Base-by-base conservation (phyloP, 371 early-diverging fungal genomes). In the Haplosporangium sp. region DNA sequence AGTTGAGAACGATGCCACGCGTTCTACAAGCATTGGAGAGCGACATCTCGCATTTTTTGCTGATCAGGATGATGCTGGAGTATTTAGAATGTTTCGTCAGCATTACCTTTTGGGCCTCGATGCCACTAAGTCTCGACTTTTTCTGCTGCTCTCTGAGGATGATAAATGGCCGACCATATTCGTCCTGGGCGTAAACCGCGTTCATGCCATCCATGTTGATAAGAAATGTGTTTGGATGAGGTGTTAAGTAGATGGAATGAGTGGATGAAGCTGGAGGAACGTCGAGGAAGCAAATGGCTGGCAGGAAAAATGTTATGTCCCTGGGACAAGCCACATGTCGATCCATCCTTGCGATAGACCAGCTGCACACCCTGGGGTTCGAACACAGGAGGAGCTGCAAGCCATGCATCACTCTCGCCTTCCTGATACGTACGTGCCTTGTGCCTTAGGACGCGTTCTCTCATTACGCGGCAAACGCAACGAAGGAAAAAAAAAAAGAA, bases 151-250 rank as follows among this genome's bases (percentile, higher is more conserved):
- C 98, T 58, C 98, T 86, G 41, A 98, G 91, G 83, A 98, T 97
- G 82, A 98, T 96, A 82, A 97, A 95, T 53, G 98, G 98, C 53
- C 98, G 90, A 55, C 98, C 98, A 83, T 97, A 96, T 83, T 98
- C 98, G 84, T 98, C 98, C 52, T 88, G 88, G 57, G 90, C 87
- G 68, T 89, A 89, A 52, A 89, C 86, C 51, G 90, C 90, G 67
- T 72, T 82, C 82, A 82, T 82, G 64, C 79, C 79, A 18, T 79
- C 79, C 79, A 79, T 79, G 56, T 16, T 62, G 69, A 42, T 41
- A 48, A 18, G 21, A 48, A 23, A 21, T 20, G 57, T 59, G 67
- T 55, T 29, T 46, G 12, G 46, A 46, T 46, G 46, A 46, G 46
- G 38, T 36, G 47, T 42, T 18, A 50, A 21, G 57, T 43, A 37